Evolutionary conservation across 2,329 filamentous ascomycete species (phyloP).

Genomic region (Exophiala xenobiotica): DNA sequence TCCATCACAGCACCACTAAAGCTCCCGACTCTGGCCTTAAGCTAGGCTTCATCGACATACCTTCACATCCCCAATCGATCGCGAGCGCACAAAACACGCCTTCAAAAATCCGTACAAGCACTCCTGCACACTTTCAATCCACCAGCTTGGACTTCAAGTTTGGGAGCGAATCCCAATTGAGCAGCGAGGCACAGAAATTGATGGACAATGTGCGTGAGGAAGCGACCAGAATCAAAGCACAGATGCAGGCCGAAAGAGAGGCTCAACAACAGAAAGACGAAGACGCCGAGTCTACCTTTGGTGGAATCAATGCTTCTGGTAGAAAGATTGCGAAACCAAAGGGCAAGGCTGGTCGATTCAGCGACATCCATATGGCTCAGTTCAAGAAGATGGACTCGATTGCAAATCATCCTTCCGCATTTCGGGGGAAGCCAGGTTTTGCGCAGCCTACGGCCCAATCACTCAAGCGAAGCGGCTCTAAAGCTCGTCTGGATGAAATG

Average conservation of each 20-base stretch:
- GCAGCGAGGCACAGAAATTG: conserved; percentile 54
- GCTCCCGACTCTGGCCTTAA: conserved; percentile 76
- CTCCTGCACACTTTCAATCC: conserved; percentile 35
- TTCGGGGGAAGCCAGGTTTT: conserved; percentile 50
- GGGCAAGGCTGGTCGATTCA: conserved; percentile 75
- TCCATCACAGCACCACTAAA: conserved; percentile 71
- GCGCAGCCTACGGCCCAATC: conserved; percentile 42
- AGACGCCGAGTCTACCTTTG: conserved; percentile 43
- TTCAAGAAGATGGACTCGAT: conserved; percentile 99
- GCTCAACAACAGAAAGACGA: conserved; percentile 53
- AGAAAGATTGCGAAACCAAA: conserved; percentile 80
- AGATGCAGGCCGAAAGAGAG: conserved; percentile 63
- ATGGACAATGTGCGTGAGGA: conserved; percentile 70
- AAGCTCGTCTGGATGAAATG: conserved; percentile 65
- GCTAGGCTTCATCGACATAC: conserved; percentile 64
- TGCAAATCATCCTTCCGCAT: conserved; percentile 77
- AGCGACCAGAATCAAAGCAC: conserved; percentile 67
- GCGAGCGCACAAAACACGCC: conserved; percentile 40
- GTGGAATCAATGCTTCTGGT: conserved; percentile 37
- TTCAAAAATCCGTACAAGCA: conserved; percentile 30
- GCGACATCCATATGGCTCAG: conserved; percentile 78
- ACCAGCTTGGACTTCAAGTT: conserved; percentile 49
- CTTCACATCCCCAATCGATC: conserved; percentile 23
- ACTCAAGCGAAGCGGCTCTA: conserved; percentile 56
- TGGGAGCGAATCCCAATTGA: conserved; percentile 44